Evolutionary conservation across 495 filamentous ascomycete genomes (phyloP), one percentile per base, ranked within the genome.

Genomic region (Penicillium chermesinum): DNA sequence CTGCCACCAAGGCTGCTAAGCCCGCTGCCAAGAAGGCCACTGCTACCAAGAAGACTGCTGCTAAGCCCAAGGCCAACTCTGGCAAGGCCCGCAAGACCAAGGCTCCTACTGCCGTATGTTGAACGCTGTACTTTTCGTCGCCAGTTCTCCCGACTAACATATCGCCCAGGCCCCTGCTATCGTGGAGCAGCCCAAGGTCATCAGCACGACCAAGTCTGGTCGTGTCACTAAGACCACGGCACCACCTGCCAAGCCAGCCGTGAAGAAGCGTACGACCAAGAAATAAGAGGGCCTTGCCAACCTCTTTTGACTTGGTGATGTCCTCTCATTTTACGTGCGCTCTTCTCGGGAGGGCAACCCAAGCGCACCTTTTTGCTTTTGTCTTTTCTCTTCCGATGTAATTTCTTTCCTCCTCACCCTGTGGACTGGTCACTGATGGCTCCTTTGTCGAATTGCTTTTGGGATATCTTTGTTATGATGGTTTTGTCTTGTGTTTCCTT

Each of bases 141-240:
- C 34, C 35, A 16, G 30, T 30, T 38, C 21, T 30, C 35, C 1
- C 32, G 1, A 34, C 27, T 17, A 1, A 4, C 13, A 22, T 35
- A 22, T 17, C 14, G 2, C 1, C 36, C 53, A 80, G 77, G 79
- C 82, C 13, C 75, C 77, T 42, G 86, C 88, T 47, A 76, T 86
- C 41, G 81, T 82, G 39, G 84, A 89, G 45, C 83, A 89, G 72
- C 77, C 85, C 53, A 80, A 86, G 55, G 76, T 85, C 47, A 67
- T 89, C 41, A 78, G 77, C 53, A 95, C 89, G 79, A 95, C 91
- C 65, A 95, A 95, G 81, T 86, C 89, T 16, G 89, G 91, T 14
- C 85, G 90, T 48, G 85, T 95, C 52, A 83, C 88, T 38, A 95
- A 95, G 84, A 79, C 81, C 14, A 75, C 78, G 17, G 58, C 57